Evolutionary conservation across 2,329 filamentous ascomycete genomes (phyloP), one percentile per base, ranked within the genome.

Genomic region (Cadophora gregata): DNA sequence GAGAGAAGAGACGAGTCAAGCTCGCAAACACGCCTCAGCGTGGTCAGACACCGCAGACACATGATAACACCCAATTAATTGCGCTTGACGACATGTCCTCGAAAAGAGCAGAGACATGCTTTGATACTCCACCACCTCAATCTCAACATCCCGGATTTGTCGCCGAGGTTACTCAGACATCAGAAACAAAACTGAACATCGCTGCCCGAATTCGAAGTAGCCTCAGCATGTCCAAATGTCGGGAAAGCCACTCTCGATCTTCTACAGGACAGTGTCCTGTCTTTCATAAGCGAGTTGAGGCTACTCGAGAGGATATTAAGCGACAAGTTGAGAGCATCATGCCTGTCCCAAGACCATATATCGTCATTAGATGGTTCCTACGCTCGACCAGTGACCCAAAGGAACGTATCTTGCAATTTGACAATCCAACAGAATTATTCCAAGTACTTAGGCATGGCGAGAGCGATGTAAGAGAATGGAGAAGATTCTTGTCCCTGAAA

Each of bases 361-460:
- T 71, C 27, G 70, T 71, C 12, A 67, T 73, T 24, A 69, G 71
- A 19, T 73, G 70, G 70, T 73, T 73, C 58, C 48, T 55, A 4
- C 59, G 56, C n/a, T 59, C 65, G 14, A 60, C 67, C 4, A 63
- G 59, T 24, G 70, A 73, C 56, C 71, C 70, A 1, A 51, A 69
- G 16, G 71, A 73, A 45, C 51, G 66, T 2, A 70, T 68, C 9
- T 21, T 70, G 27, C 67, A 71, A 24, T 71, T 69, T 25, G 61
- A 70, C 0, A 42, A 62, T 2, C 64, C 67, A 12, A 63, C 63
- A n/a, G 31, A 66, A 6, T 47, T 73, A 1, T 71, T 73, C 47
- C 51, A 56, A 29, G 60, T 50, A 16, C 36, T 71, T n/a, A 66
- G 68, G 38, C 59, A 64, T 9, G 71, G 70, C 3, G 71, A 71